Base-by-base conservation (phyloP, 106 monocot species). In the Acorus gramineus region DNA sequence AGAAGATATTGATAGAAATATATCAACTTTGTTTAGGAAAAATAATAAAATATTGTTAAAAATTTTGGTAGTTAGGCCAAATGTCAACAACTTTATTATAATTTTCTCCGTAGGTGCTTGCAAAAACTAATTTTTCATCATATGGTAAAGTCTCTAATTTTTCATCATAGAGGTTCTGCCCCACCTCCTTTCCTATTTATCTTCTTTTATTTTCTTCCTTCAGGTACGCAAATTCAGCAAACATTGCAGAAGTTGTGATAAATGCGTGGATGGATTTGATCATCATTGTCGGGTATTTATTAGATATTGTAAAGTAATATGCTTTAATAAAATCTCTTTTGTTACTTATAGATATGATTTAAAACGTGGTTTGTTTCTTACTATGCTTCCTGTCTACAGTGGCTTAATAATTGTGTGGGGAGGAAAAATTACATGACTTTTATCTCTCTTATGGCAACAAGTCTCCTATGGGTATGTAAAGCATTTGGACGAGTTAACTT, bases 321-420 rank as follows among this genome's bases (percentile, higher is more conserved):
- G 28, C 28, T 28, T 28, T 28, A 28, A 28, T 28, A 28, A 28
- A 28, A 28, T 28, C 28, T 28, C 28, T 28, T 28, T 28, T 28
- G 28, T 28, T 28, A 28, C 28, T 28, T 28, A 28, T 28, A 28
- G 28, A 28, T 28, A 28, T 28, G 28, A 28, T 28, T 28, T 28
- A 28, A 28, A 28, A 28, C 1, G 28, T 28, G 28, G 28, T 28
- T 28, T 28, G 28, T 28, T 28, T 28, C 28, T 28, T 28, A 28
- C 28, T 28, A 28, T 28, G 28, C 28, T 28, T 28, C 28, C 28
- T 28, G 28, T 58, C 49, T 46, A 54, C 87, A 98, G 91, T 98
- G 96, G 96, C 91, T 98, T 54, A 98, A 98, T 68, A 98, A 98
- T 63, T 98, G 96, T 74, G 96, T 98, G 56, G 96, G 96, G 63